Base-by-base conservation (phyloP, 1,284 basidiomycete genomes). In the Stereum hirsutum region DNA sequence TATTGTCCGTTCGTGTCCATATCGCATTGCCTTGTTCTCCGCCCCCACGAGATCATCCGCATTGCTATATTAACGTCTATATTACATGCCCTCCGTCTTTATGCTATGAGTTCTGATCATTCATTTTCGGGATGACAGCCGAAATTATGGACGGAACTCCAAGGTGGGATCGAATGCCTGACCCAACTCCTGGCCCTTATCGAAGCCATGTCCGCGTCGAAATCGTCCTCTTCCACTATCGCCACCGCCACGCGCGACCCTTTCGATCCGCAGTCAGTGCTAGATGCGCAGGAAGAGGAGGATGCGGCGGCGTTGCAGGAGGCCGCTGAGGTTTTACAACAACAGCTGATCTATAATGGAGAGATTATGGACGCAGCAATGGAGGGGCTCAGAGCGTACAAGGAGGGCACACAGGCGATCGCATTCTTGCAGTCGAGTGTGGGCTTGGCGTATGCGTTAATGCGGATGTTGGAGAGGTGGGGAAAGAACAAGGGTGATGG, bases 131-230 rank as follows among this genome's bases (percentile, higher is more conserved):
- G n/a, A 45, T 40, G 43, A 33, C 53, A 92, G 86, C 91, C 92
- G 25, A 89, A 89, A 54, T 69, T 80, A 44, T 94, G 89, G 90
- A 88, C 79, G n/a, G 92, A 95, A 57, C 69, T 97, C 25, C 89
- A 96, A 61, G 89, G 90, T n/a, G 89, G 89, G 35, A 79, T 95
- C 52, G 88, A 94, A 54, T 94, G 90, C 61, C 78, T 96, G 49
- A 90, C 89, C 5, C 90, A 95, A 53, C 70, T 95, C 38, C 72
- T 97, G 25, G 72, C 88, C 28, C 73, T 93, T 48, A 83, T 96
- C 54, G 90, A 95, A 54, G 61, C 60, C 10, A 78, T 85, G 70
- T 50, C 65, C 5, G 49, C 53, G 19, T 52, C 26, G 14, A 31
- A 21, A 15, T 10, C 11, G 12, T 23, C 15, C 25, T 39, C 6